Percentiles rank a stretch among this genome's conserved stretches.
These are phyloP conservation scores for Tricholoma saponaceum DNA, from an alignment of 768 basidiomycete genomes.

Conservation along the genomic window DNA sequence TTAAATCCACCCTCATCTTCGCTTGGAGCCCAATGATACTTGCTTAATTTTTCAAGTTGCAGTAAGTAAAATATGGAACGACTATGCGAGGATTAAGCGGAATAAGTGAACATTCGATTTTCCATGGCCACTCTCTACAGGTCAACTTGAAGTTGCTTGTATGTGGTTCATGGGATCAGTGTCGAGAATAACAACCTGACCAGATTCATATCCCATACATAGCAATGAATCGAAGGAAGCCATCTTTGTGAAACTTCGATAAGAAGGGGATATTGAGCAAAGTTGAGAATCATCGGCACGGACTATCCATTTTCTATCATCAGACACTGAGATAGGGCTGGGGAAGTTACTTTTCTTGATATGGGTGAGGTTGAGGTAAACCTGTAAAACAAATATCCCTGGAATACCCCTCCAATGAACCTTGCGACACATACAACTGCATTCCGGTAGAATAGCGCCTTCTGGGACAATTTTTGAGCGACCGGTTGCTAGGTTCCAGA, in stretches of 20 bases:
- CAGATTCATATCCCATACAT: not conserved
- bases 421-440: not conserved
- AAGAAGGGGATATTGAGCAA: not conserved
- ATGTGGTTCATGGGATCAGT: not conserved
- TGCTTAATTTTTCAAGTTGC: no score
- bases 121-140: no score
- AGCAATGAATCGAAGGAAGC: not conserved
- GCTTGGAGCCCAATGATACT: no score
- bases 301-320: not conserved
- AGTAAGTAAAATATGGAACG: no score
- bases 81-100: no score
- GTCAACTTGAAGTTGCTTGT: no score
- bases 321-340: not conserved
- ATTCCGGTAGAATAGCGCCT: not conserved
- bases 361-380: not conserved
- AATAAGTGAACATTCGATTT: no score
- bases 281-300: not conserved
- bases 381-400: no score
- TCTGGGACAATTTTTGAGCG: not conserved
- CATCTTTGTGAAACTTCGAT: not conserved
- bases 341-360: not conserved
- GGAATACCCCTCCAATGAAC: no score
- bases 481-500: constrained; percentile 17
- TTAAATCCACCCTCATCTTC: no score
- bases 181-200: not conserved